phyloP scores from a whole-genome alignment of 2,329 filamentous ascomycete genomes.

The Monilinia fructicola region DNA sequence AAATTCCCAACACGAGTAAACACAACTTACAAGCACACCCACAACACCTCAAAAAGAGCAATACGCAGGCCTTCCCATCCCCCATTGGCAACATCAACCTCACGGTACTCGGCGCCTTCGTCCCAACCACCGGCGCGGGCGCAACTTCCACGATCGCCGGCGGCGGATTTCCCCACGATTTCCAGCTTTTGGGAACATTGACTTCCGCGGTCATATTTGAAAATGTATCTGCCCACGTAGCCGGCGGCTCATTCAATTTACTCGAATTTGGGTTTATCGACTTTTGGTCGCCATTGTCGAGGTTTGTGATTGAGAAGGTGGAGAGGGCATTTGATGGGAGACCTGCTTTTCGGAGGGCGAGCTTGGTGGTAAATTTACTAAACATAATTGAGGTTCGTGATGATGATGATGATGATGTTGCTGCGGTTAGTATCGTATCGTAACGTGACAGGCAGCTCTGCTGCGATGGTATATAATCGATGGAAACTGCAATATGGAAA shows the following conservation, averaged over 20 bases:
- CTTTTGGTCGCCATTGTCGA: constrained; percentile 23
- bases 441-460: neutral
- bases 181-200: constrained; percentile 35
- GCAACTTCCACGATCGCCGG: constrained; percentile 36
- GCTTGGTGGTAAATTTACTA: constrained; percentile 38
- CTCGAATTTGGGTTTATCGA: constrained; percentile 28
- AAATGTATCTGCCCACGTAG: constrained; percentile 37
- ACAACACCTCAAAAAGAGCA: constrained; percentile 70
- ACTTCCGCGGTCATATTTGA: constrained; percentile 29
- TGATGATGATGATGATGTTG: neutral
- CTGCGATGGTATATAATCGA: neutral
- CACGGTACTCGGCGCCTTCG: constrained; percentile 30
- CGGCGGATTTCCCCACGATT: constrained; percentile 37
- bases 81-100: constrained; percentile 47
- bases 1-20: neutral
- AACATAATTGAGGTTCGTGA: constrained; percentile 32
- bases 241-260: constrained; percentile 13
- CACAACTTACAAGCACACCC: constrained; percentile 67
- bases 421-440: neutral
- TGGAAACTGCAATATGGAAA: neutral
- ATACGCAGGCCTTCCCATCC: constrained; percentile 54
- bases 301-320: constrained; percentile 23
- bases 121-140: constrained; percentile 32
- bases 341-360: constrained; percentile 39
- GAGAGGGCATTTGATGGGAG: constrained; percentile 35